A percentile compares a stretch with the other conserved stretches of the same genome.
These are phyloP conservation scores for Botryotinia globosa DNA, from an alignment of 2,329 filamentous ascomycete genomes.

Conservation along the genomic window DNA sequence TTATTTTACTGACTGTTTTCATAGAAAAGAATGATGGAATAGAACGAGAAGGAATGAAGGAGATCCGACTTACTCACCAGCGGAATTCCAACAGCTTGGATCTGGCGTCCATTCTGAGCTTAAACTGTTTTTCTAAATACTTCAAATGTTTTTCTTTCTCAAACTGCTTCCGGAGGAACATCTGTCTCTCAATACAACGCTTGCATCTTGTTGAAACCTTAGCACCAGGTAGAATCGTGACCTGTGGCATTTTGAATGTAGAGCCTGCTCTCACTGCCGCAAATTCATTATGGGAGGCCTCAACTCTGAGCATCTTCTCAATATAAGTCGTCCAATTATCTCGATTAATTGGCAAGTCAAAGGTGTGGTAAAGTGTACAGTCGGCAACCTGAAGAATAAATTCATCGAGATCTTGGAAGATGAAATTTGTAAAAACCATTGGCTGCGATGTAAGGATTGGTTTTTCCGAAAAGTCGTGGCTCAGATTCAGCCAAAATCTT, in stretches of 20 bases:
- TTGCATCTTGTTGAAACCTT: not conserved
- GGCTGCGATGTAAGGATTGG: too few relatives aligned
- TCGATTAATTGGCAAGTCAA: not conserved
- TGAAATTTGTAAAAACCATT: not conserved
- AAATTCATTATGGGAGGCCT: not conserved
- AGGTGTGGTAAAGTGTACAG: not conserved
- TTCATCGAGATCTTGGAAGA: not conserved
- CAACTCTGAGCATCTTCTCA: not conserved
- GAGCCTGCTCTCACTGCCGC: not conserved
- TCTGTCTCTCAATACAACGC: not conserved
- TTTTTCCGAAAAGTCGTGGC: too few relatives aligned
- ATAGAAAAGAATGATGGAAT: not conserved
- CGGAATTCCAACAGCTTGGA: too few relatives aligned
- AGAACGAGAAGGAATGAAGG: not conserved
- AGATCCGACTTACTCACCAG: not conserved
- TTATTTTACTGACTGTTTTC: not conserved
- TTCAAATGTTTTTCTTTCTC: accelerated
- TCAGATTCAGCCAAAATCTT: too few relatives aligned
- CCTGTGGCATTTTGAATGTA: not conserved
- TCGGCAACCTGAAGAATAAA: not conserved
- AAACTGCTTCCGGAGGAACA: accelerated
- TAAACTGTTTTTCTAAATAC: accelerated
- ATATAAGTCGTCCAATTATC: not conserved
- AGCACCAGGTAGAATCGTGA: not conserved
- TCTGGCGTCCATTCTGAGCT: not conserved